Percentiles rank a stretch among this genome's conserved stretches.
phyloP scores from a whole-genome alignment of 2,329 filamentous ascomycete genomes.

The Epichloe hybrida region DNA sequence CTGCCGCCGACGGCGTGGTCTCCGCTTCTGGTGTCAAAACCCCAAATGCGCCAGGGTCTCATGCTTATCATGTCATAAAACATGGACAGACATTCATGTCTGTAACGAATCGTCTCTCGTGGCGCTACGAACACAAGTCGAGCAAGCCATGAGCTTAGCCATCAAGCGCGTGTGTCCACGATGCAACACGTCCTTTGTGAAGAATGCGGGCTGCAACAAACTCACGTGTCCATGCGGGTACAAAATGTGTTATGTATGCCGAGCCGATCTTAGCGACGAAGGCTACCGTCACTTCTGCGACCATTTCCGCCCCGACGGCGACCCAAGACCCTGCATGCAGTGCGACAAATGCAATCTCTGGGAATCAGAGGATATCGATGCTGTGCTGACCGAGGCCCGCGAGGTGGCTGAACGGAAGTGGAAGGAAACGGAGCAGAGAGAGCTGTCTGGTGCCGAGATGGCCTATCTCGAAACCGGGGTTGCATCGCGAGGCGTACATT shows the following conservation, averaged over 20 bases:
- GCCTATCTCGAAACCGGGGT: slow-evolving; percentile 43
- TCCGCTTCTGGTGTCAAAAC: slow-evolving; percentile 65
- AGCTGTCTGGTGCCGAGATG: slow-evolving; percentile 40
- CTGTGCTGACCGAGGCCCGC: slow-evolving; percentile 53
- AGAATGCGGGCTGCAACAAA: slow-evolving; percentile 91
- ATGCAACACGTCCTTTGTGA: slow-evolving; percentile 86
- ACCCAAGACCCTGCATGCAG: slow-evolving; percentile 55
- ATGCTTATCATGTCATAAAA: slow-evolving; percentile 69
- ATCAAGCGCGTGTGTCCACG: slow-evolving; percentile 90
- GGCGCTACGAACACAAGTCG: slow-evolving; percentile 76
- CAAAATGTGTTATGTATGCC: slow-evolving; percentile 95
- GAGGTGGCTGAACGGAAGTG: slow-evolving; percentile 60
- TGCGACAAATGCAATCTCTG: slow-evolving; percentile 73
- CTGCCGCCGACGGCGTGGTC: slow-evolving; percentile 55
- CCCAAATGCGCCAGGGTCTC: slow-evolving; percentile 55
- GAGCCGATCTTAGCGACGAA: slow-evolving; percentile 57
- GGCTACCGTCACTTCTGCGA: slow-evolving; percentile 94
- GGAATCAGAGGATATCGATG: slow-evolving; percentile 61
- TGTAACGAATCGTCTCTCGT: slow-evolving; percentile 77
- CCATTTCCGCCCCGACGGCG: slow-evolving; percentile 76
- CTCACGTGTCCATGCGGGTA: slow-evolving; percentile 92
- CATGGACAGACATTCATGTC: slow-evolving; percentile 78
- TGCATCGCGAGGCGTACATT: slow-evolving; percentile 14
- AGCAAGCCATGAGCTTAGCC: slow-evolving; percentile 84
- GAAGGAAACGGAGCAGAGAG: slow-evolving; percentile 49